phyloP scores from a whole-genome alignment of 805 yeast species.

The Metschnikowia cubensis region DNA sequence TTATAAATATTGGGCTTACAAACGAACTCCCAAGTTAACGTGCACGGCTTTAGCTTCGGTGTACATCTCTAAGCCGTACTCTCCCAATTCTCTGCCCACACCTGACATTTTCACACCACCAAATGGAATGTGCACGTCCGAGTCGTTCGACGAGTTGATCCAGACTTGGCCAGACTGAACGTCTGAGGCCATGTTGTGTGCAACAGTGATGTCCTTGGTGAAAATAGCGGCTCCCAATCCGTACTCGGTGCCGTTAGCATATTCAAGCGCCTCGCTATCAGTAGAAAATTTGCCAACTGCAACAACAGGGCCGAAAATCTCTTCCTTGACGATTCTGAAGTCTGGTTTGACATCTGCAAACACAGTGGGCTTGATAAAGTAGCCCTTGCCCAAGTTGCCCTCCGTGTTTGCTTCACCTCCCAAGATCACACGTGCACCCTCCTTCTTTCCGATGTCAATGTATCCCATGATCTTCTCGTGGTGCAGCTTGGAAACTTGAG shows the following conservation, averaged over 20 bases:
- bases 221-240: slow-evolving; percentile 84
- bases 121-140: slow-evolving; percentile 64
- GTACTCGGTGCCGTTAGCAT: slow-evolving; percentile 69
- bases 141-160: slow-evolving; percentile 66
- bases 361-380: slow-evolving; percentile 69
- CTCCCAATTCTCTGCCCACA: slow-evolving; percentile 77
- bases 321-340: slow-evolving; percentile 69
- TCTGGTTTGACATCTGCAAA: slow-evolving; percentile 65
- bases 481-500: slow-evolving; percentile 56
- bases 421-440: slow-evolving; percentile 39
- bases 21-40: slow-evolving; percentile 52
- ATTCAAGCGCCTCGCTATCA: slow-evolving; percentile 62
- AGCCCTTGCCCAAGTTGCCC: slow-evolving; percentile 47
- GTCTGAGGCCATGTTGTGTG: slow-evolving; percentile 58
- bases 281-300: slow-evolving; percentile 59
- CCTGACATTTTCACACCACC: slow-evolving; percentile 82
- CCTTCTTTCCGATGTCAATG: slow-evolving; percentile 42
- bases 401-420: slow-evolving; percentile 42
- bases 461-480: slow-evolving; percentile 47
- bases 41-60: slow-evolving; percentile 76
- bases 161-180: slow-evolving; percentile 67
- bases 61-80: slow-evolving; percentile 64
- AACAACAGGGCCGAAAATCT: slow-evolving; percentile 87
- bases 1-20: slow-evolving; percentile 18
- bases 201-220: slow-evolving; percentile 61